These are phyloP conservation scores for Fusarium nelsonii DNA, from an alignment of 2,329 filamentous ascomycete genomes.

Conservation along the genomic window DNA sequence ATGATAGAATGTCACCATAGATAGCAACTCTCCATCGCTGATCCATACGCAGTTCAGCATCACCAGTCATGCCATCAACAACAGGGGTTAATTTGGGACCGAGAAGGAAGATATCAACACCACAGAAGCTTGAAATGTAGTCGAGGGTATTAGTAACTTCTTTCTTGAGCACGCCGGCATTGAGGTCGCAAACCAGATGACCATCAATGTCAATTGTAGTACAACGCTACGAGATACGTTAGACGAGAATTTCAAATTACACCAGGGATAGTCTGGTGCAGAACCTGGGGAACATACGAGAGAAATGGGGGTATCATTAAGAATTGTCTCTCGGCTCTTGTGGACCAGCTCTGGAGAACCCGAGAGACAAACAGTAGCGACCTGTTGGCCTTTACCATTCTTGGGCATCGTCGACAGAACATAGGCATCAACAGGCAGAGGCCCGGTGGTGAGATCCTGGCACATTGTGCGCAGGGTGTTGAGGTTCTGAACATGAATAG, in stretches of 20 bases:
- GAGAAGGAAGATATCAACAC: constrained; percentile 95
- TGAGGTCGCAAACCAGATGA: constrained; percentile 83
- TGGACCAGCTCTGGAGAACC: constrained; percentile 89
- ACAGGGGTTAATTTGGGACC: constrained; percentile 89
- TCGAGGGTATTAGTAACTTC: constrained; percentile 88
- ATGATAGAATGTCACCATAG: constrained; percentile 93
- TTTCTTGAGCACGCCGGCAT: constrained; percentile 75
- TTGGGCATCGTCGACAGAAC: constrained; percentile 87
- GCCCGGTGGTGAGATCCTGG: constrained; percentile 79
- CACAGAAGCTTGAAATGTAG: constrained; percentile 86
- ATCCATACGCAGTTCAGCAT: constrained; percentile 85
- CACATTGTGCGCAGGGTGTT: constrained; percentile 83
- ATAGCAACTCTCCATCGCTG: constrained; percentile 93
- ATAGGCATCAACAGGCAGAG: constrained; percentile 81
- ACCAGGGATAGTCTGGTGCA: background rate
- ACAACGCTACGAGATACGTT: constrained; percentile 73
- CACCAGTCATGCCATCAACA: constrained; percentile 79
- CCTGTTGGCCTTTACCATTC: constrained; percentile 72
- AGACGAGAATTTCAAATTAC: constrained; percentile 12
- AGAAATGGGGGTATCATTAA: constrained; percentile 92
- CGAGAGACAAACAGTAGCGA: constrained; percentile 91
- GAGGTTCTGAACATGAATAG: constrained; percentile 91
- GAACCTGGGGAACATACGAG: constrained; percentile 73
- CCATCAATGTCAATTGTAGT: constrained; percentile 94
- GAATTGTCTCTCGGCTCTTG: constrained; percentile 87